Evolutionary conservation across 352 stramenopile species (phyloP).

Genomic region (Phytophthora litchii): DNA sequence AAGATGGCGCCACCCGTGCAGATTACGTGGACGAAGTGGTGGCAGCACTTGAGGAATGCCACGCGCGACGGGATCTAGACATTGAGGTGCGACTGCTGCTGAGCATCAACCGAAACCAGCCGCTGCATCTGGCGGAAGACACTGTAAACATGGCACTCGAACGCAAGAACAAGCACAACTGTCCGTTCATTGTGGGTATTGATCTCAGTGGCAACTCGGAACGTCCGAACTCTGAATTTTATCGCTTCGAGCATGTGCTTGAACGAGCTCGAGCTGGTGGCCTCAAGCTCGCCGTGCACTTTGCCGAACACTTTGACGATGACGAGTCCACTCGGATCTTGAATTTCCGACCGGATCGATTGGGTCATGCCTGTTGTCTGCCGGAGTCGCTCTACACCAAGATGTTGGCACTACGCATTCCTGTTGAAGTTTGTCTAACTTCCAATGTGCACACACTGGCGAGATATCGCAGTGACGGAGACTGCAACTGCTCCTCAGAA

Average conservation of each 20-base stretch:
- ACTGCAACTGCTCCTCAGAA: conserved; percentile 29
- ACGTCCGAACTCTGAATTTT: conserved; percentile 80
- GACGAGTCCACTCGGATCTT: conserved; percentile 85
- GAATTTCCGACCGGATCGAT: conserved; percentile 88
- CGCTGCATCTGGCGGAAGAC: conserved; percentile 64
- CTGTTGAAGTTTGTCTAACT: conserved; percentile 93
- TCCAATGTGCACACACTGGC: conserved; percentile 95
- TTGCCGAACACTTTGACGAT: conserved; percentile 91
- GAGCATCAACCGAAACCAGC: conserved; percentile 83
- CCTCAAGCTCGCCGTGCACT: conserved; percentile 92
- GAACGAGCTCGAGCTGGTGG: conserved; percentile 66
- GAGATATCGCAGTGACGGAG: conserved; percentile 56
- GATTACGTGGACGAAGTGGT: conserved; percentile 83
- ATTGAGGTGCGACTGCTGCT: conserved; percentile 81
- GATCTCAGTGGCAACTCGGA: conserved; percentile 89
- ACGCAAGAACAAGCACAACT: conserved; percentile 47
- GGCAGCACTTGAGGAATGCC: conserved; percentile 66
- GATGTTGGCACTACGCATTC: conserved; percentile 76
- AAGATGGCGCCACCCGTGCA: conserved; percentile 53
- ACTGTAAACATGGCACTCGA: conserved; percentile 65
- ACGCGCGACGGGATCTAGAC: conserved; percentile 56
- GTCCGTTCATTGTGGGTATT: conserved; percentile 76
- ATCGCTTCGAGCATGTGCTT: conserved; percentile 82
- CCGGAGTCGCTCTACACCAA: conserved; percentile 70
- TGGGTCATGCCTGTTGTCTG: conserved; percentile 92